phyloP scores from a whole-genome alignment of 164 flowering plant genomes.

The Magnolia sinica region DNA sequence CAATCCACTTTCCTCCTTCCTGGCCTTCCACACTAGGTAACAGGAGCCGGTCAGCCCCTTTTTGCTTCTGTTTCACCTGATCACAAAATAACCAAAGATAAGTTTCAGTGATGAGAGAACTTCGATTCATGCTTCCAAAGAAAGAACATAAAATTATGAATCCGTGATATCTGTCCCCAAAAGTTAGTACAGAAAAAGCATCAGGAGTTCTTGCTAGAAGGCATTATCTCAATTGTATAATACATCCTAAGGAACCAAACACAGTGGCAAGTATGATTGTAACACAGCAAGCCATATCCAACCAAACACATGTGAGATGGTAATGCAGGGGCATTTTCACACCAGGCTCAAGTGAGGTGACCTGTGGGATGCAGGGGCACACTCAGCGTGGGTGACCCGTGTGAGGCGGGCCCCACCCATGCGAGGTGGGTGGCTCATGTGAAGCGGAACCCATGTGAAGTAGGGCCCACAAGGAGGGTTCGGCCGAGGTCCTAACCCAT shows the following conservation, averaged over 20 bases:
- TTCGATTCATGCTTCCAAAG: background rate
- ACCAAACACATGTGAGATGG: too few relatives aligned
- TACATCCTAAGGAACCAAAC: background rate
- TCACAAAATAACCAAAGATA: background rate
- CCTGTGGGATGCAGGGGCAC: too few relatives aligned
- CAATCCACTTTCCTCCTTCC: constrained; percentile 81
- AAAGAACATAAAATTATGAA: background rate
- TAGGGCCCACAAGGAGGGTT: too few relatives aligned
- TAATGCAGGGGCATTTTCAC: too few relatives aligned
- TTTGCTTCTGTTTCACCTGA: constrained; percentile 80
- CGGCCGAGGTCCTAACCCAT: too few relatives aligned
- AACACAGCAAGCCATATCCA: too few relatives aligned
- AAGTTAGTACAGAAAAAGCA: background rate
- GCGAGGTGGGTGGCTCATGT: too few relatives aligned
- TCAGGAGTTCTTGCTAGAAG: background rate
- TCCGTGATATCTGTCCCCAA: background rate
- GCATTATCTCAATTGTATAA: background rate
- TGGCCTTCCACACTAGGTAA: constrained; percentile 84
- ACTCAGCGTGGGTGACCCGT: too few relatives aligned
- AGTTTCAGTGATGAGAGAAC: background rate
- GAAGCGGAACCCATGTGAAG: too few relatives aligned
- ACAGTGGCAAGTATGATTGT: too few relatives aligned
- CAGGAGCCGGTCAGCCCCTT: constrained; percentile 45
- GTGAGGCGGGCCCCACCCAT: too few relatives aligned
- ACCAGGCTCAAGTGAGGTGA: too few relatives aligned